Percentiles rank a stretch among this genome's conserved stretches.
phyloP scores from a whole-genome alignment of 2,329 filamentous ascomycete species.

The Monosporascus sp. region DNA sequence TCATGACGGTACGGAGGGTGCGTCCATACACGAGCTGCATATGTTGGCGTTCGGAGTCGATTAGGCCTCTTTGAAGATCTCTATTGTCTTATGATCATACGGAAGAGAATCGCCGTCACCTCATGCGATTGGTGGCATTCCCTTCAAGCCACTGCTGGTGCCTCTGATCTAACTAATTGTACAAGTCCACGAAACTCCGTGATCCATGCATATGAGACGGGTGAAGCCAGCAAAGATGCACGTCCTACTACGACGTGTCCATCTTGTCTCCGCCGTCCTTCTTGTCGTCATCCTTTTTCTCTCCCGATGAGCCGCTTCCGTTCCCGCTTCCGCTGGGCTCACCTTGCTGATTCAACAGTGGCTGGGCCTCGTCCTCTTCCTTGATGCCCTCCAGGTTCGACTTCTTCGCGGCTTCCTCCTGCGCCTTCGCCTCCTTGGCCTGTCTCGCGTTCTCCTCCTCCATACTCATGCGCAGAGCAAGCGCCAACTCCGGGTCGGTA shows the following conservation, averaged over 20 bases:
- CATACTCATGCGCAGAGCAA: constrained; percentile 94
- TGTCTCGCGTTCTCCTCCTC: constrained; percentile 95
- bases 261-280: constrained; percentile 69
- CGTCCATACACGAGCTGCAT: not conserved
- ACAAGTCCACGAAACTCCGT: constrained; percentile 19
- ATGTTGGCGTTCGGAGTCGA: constrained; percentile 1
- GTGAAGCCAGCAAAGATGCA: not conserved
- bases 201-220: constrained; percentile 7
- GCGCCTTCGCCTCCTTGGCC: constrained; percentile 75
- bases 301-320: constrained; percentile 26
- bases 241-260: constrained; percentile 67
- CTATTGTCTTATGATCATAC: constrained; percentile 15
- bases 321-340: constrained; percentile 56
- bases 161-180: constrained; percentile 20
- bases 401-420: constrained; percentile 68
- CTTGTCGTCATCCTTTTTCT: constrained; percentile 45
- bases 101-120: not conserved
- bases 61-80: constrained; percentile 6
- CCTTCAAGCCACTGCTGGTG: constrained; percentile 9
- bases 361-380: constrained; percentile 67
- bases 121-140: constrained; percentile 5
- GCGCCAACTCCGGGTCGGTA: constrained; percentile 86
- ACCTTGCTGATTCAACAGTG: constrained; percentile 58
- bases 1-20: no score
- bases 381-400: constrained; percentile 75